phyloP scores from a whole-genome alignment of 179 eudicot species.

The Spergularia azorica region DNA sequence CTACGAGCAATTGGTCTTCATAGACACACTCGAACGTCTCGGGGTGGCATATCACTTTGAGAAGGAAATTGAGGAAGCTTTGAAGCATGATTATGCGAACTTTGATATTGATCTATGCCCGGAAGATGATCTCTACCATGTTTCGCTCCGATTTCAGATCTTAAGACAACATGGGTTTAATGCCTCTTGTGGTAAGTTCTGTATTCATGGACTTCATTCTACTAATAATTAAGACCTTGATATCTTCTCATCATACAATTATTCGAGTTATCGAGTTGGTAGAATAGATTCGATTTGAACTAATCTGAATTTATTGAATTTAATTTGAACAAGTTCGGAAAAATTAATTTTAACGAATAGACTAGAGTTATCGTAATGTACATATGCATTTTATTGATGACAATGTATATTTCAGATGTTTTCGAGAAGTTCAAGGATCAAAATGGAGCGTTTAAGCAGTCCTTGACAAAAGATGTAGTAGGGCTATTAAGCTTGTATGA shows the following conservation, averaged over 20 bases:
- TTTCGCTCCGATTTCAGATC: conserved; percentile 45
- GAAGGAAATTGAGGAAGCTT: conserved; percentile 34
- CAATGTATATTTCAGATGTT: no score
- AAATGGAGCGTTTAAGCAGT: conserved; percentile 33
- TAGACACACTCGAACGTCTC: conserved; percentile 45
- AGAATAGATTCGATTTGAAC: background rate
- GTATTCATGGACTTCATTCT: no score
- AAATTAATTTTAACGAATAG: background rate
- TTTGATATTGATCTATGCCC: conserved; percentile 2
- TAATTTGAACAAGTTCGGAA: background rate
- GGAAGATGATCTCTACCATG: conserved; percentile 32
- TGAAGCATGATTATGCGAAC: conserved; percentile 16
- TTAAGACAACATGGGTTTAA: conserved; percentile 50
- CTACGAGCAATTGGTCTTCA: conserved; percentile 20
- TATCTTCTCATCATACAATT: no score
- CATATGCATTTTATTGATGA: no score
- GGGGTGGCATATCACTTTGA: conserved; percentile 56
- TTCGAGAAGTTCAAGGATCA: conserved; percentile 40
- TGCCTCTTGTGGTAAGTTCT: conserved; percentile 37
- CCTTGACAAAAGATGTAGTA: conserved; percentile 16
- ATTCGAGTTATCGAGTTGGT: no score
- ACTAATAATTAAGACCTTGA: no score
- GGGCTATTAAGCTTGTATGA: conserved; percentile 47
- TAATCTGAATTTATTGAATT: background rate
- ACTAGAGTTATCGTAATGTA: no score